Conservation (phyloP, 2,329 filamentous ascomycete species). For the Apiospora phragmitis region DNA sequence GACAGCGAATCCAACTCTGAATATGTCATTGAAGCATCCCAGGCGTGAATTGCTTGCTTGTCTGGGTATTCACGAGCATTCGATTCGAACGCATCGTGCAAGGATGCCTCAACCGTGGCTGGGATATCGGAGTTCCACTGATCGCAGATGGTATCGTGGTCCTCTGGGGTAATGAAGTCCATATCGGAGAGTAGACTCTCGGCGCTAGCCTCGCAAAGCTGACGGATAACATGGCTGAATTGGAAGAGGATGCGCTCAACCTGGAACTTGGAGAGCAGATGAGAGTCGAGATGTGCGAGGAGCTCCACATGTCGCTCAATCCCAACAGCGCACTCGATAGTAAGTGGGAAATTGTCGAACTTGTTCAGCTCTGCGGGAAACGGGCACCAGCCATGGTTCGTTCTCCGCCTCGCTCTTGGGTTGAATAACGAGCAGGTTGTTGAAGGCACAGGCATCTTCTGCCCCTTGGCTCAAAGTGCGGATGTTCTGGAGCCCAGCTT, state of each 20-base stretch:
- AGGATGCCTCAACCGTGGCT: background rate
- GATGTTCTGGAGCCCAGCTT: constrained; percentile 26
- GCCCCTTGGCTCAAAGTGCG: background rate
- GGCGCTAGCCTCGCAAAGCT: constrained; percentile 11
- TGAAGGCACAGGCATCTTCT: constrained; percentile 16
- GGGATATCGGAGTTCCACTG: constrained; percentile 10
- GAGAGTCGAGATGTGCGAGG: background rate
- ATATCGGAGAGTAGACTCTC: constrained; percentile 10
- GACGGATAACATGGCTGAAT: constrained; percentile 15
- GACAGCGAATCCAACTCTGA: constrained; percentile 26
- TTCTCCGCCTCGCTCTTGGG: constrained; percentile 7
- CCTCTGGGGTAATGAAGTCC: constrained; percentile 15
- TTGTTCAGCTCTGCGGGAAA: background rate
- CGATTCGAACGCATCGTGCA: constrained; percentile 9
- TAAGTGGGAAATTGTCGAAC: constrained; percentile 13
- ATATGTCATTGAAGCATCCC: constrained; percentile 33
- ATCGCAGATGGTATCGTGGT: constrained; percentile 10
- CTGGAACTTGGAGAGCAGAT: constrained; percentile 10
- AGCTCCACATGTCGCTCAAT: background rate
- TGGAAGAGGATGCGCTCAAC: constrained; percentile 15
- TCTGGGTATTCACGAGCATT: background rate
- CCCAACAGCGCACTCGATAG: constrained; percentile 8
- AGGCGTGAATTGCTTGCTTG: constrained; percentile 14
- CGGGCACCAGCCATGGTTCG: background rate
- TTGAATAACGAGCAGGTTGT: constrained; percentile 41